phyloP scores from a whole-genome alignment of 2,329 filamentous ascomycete genomes.

The Penicillium decumbens region DNA sequence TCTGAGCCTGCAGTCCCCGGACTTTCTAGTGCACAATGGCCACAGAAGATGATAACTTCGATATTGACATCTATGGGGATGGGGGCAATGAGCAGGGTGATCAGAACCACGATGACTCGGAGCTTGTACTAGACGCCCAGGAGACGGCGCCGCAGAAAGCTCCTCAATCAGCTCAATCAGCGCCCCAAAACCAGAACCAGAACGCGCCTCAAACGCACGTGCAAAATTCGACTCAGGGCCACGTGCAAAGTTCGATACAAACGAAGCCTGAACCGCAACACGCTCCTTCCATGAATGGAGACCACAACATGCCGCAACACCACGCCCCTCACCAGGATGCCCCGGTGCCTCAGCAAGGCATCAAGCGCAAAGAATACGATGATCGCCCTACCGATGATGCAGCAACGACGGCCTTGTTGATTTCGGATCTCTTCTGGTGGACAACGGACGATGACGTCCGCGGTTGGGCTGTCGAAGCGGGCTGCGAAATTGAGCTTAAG shows the following conservation, averaged over 20 bases:
- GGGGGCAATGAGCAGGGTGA: conserved; percentile 50
- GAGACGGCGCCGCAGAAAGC: conserved; percentile 17
- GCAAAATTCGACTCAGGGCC: background rate
- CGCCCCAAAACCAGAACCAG: background rate
- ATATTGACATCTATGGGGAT: conserved; percentile 67
- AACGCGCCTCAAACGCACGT: background rate
- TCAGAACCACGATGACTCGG: conserved; percentile 39
- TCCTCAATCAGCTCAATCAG: background rate
- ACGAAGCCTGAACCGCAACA: conserved; percentile 8
- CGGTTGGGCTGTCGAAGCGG: conserved; percentile 75
- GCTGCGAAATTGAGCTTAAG: conserved; percentile 76
- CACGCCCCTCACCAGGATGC: conserved; percentile 17
- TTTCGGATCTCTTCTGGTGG: conserved; percentile 95
- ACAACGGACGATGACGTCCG: conserved; percentile 92
- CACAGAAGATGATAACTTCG: conserved; percentile 64
- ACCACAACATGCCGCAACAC: conserved; percentile 18
- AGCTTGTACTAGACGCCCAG: conserved; percentile 38
- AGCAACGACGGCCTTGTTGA: conserved; percentile 67
- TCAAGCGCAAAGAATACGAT: conserved; percentile 58
- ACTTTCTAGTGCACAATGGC: conserved; percentile 40
- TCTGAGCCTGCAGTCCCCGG: conserved; percentile 25
- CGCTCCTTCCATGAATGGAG: conserved; percentile 4
- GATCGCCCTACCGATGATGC: conserved; percentile 55
- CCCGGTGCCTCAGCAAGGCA: conserved; percentile 49
- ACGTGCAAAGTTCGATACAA: background rate